Conservation (phyloP, 495 filamentous ascomycete species). For the Glutinoglossum americanum region DNA sequence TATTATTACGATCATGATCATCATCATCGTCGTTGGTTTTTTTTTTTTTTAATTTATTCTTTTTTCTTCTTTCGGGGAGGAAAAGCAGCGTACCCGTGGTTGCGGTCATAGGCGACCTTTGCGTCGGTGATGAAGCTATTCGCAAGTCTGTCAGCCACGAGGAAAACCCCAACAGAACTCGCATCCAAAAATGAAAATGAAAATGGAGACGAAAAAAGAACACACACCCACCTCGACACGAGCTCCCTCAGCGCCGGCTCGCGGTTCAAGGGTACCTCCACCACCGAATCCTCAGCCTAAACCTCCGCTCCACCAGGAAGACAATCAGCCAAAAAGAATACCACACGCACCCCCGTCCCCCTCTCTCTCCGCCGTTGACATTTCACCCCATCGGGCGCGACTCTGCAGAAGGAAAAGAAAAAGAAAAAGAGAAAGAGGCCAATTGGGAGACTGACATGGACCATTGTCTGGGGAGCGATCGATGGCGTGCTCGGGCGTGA, state of each 20-base stretch:
- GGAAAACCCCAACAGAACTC: neutral
- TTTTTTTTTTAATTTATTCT: too few relatives aligned
- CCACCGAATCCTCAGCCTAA: neutral
- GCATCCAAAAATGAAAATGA: neutral
- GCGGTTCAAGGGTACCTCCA: slow-evolving; percentile 23
- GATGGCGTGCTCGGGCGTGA: neutral
- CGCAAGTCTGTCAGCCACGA: neutral
- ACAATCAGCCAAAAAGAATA: neutral
- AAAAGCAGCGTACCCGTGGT: slow-evolving; percentile 26
- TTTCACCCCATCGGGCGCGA: neutral
- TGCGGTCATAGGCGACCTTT: slow-evolving; percentile 25
- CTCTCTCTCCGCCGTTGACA: neutral
- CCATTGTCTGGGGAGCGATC: neutral
- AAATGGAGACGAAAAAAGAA: neutral
- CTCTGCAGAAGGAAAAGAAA: neutral
- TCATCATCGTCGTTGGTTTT: too few relatives aligned
- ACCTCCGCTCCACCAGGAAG: neutral
- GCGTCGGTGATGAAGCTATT: slow-evolving; percentile 22
- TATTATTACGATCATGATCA: too few relatives aligned
- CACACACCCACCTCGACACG: slow-evolving; percentile 14
- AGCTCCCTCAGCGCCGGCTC: slow-evolving; percentile 22
- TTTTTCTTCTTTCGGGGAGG: too few relatives aligned
- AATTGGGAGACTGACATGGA: neutral
- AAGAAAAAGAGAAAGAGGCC: neutral
- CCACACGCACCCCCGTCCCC: too few relatives aligned